phyloP scores from a whole-genome alignment of 2,329 filamentous ascomycete species.

The Beauveria medogensis region DNA sequence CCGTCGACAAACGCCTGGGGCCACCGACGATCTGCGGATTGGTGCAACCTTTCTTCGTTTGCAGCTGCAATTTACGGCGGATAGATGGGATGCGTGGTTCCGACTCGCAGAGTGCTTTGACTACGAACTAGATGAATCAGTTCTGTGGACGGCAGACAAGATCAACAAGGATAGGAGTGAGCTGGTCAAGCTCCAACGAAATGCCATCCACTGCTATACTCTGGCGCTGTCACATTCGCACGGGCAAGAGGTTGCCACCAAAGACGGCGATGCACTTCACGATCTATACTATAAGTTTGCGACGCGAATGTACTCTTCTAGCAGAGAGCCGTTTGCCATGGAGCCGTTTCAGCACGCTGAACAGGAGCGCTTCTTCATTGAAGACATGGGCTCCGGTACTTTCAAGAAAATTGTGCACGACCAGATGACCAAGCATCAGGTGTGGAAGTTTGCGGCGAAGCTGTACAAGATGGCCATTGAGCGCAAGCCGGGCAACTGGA shows the following conservation, averaged over 20 bases:
- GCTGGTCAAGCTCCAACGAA: conserved; percentile 66
- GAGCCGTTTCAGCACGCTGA: conserved; percentile 51
- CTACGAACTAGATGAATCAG: conserved; percentile 77
- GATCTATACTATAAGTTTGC: conserved; percentile 54
- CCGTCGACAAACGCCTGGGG: conserved; percentile 67
- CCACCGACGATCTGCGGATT: conserved; percentile 76
- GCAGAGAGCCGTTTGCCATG: conserved; percentile 55
- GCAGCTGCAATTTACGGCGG: conserved; percentile 73
- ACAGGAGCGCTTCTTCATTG: conserved; percentile 49
- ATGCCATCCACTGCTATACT: conserved; percentile 73
- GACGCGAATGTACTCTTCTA: conserved; percentile 54
- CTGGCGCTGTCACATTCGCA: conserved; percentile 50
- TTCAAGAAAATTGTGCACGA: conserved; percentile 45
- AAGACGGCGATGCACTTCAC: conserved; percentile 45
- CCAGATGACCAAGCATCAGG: conserved; percentile 51
- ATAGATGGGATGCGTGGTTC: conserved; percentile 88
- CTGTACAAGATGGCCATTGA: conserved; percentile 49
- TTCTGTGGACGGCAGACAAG: conserved; percentile 84
- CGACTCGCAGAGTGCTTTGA: conserved; percentile 81
- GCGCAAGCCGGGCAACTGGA: conserved; percentile 48
- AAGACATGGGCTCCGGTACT: conserved; percentile 39
- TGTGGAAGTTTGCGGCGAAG: conserved; percentile 52
- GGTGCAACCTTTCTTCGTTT: conserved; percentile 72
- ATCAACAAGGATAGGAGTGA: conserved; percentile 77
- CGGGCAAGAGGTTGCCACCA: conserved; percentile 32